Evolutionary conservation across 805 yeast genomes (phyloP).

Genomic region (Starmerella asiatica): DNA sequence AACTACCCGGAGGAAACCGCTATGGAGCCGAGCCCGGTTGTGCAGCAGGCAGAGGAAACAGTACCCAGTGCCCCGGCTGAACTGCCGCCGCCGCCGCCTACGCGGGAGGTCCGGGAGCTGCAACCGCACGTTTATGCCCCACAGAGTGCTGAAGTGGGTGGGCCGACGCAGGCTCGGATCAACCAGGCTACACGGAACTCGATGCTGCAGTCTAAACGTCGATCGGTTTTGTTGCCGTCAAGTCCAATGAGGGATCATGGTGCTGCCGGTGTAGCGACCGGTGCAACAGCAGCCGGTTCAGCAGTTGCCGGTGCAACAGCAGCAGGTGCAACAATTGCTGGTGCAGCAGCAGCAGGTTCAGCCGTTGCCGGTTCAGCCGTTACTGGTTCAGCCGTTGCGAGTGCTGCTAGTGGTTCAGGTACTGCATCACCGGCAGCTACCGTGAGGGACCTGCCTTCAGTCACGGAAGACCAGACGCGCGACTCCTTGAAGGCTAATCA

Average conservation of each 20-base stretch:
- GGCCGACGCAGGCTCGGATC: conserved; percentile 19
- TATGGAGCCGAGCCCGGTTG: not conserved
- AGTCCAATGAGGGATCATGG: conserved; percentile 8
- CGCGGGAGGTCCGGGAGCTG: conserved; percentile 12
- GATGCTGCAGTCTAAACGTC: conserved; percentile 20
- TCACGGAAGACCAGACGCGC: not conserved
- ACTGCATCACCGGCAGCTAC: too few species aligned
- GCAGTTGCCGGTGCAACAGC: not conserved
- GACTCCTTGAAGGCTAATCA: too few species aligned
- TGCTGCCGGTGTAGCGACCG: not conserved
- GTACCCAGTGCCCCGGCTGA: not conserved
- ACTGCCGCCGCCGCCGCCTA: not conserved
- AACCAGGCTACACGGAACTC: conserved; percentile 23
- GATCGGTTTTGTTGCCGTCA: conserved; percentile 15
- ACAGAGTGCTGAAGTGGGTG: conserved; percentile 11
- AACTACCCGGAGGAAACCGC: conserved; percentile 30
- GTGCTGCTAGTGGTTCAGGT: too few species aligned
- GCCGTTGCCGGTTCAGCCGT: not conserved
- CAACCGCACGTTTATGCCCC: conserved; percentile 14
- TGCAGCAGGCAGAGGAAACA: not conserved
- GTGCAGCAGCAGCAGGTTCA: not conserved
- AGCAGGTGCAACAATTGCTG: not conserved
- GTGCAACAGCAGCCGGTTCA: not conserved
- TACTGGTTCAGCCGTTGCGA: not conserved
- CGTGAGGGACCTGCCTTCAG: too few species aligned